Conservation (phyloP, 352 stramenopile species). For the Thraustochytrium striatum region DNA sequence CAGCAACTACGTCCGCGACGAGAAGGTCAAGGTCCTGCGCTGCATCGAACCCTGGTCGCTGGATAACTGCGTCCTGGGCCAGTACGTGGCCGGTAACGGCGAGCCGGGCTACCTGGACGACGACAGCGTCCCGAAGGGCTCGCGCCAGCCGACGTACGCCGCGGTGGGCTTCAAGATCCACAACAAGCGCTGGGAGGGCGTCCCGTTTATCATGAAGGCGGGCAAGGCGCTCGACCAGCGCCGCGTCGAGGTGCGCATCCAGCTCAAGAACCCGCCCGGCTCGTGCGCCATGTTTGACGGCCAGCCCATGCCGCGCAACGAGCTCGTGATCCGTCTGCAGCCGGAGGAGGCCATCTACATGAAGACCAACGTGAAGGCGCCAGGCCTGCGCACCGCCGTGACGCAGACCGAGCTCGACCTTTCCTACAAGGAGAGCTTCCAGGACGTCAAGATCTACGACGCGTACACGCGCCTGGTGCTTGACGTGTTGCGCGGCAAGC, state of each 20-base stretch:
- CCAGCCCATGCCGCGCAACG: conserved; percentile 78
- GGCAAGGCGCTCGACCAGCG: conserved; percentile 95
- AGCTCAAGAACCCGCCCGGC: conserved; percentile 81
- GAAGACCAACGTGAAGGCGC: conserved; percentile 65
- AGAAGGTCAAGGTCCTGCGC: conserved; percentile 96
- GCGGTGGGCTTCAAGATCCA: conserved; percentile 77
- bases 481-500: conserved; percentile 90
- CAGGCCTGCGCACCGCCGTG: conserved; percentile 50
- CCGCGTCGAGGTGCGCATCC: conserved; percentile 92
- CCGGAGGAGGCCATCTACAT: conserved; percentile 93
- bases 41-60: conserved; percentile 84
- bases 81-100: conserved; percentile 70
- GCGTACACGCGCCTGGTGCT: conserved; percentile 97
- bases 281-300: conserved; percentile 36
- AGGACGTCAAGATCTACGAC: conserved; percentile 80
- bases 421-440: conserved; percentile 82
- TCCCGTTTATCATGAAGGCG: conserved; percentile 98
- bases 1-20: conserved; percentile 62
- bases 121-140: conserved; percentile 87
- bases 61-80: conserved; percentile 90
- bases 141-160: conserved; percentile 80
- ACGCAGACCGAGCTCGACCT: conserved; percentile 81
- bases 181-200: conserved; percentile 89
- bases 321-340: conserved; percentile 95
- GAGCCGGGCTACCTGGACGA: conserved; percentile 90